Percentiles rank a stretch among this genome's conserved stretches.
Evolutionary conservation across 768 basidiomycete genomes (phyloP).

Genomic region (Kwoniella botswanensis): DNA sequence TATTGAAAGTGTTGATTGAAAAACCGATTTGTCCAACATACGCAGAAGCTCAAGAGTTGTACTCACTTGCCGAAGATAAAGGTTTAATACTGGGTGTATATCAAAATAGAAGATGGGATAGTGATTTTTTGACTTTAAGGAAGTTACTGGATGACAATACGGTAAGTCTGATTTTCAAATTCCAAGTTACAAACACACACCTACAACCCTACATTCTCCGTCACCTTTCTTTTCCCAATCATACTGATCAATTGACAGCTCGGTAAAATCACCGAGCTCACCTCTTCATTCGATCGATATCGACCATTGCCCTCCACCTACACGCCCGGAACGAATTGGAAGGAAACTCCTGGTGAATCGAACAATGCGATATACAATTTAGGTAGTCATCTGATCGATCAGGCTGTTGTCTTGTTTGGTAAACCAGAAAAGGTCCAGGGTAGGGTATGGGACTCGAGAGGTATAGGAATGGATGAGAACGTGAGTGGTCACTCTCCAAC

Average conservation of each 20-base stretch:
- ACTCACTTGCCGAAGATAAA: constrained; percentile 40
- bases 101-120: constrained; percentile 56
- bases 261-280: constrained; percentile 44
- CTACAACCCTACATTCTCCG: neutral
- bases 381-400: constrained; percentile 80
- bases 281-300: constrained; percentile 63
- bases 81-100: constrained; percentile 47
- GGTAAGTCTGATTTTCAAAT: constrained; percentile 58
- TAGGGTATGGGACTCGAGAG: constrained; percentile 34
- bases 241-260: constrained; percentile 60
- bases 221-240: neutral
- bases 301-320: constrained; percentile 60
- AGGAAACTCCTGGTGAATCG: constrained; percentile 69
- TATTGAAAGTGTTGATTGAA: constrained; percentile 57
- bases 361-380: constrained; percentile 76
- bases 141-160: constrained; percentile 35
- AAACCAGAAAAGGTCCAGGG: constrained; percentile 68
- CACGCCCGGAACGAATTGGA: constrained; percentile 63
- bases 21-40: constrained; percentile 46
- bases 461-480: constrained; percentile 58
- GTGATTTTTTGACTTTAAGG: constrained; percentile 52
- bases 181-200: neutral
- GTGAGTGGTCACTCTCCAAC: no score
- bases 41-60: constrained; percentile 42
- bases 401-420: constrained; percentile 76